These are phyloP conservation scores for Curvularia spicifera DNA, from an alignment of 2,329 filamentous ascomycete species.

Conservation along the genomic window DNA sequence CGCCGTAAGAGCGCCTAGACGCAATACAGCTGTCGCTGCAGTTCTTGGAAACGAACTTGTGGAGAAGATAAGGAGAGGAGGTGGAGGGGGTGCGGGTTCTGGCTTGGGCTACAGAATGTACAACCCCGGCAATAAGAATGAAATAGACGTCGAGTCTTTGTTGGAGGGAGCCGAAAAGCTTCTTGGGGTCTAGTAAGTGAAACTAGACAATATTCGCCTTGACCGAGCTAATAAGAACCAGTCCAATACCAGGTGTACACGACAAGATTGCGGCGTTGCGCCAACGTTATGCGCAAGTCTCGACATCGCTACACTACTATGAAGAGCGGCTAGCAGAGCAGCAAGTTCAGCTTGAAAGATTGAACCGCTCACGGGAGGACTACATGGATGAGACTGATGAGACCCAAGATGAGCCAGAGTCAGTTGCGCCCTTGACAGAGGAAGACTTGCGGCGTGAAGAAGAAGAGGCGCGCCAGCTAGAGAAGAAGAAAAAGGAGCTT, in stretches of 20 bases:
- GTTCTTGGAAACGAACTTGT: conserved; percentile 89
- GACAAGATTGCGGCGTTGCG: conserved; percentile 78
- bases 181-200: conserved; percentile 76
- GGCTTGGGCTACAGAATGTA: conserved; percentile 52
- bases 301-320: conserved; percentile 77
- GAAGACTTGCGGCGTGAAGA: conserved; percentile 74
- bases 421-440: conserved; percentile 63
- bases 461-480: conserved; percentile 69
- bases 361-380: conserved; percentile 69
- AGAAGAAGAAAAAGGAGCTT: conserved; percentile 66
- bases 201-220: no score
- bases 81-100: conserved; percentile 60
- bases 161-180: conserved; percentile 88
- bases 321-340: conserved; percentile 82
- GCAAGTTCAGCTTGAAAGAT: conserved; percentile 71
- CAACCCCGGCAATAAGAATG: conserved; percentile 63
- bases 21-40: conserved; percentile 85
- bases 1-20: conserved; percentile 63
- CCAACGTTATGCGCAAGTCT: conserved; percentile 72
- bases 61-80: conserved; percentile 72
- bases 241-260: conserved; percentile 75
- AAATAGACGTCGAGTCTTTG: conserved; percentile 85
- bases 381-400: conserved; percentile 63
- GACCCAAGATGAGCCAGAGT: conserved; percentile 49
- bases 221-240: conserved; percentile 35